A percentile compares a stretch with the other conserved stretches of the same genome.
These are phyloP conservation scores for Lignosus rhinocerotis DNA, from an alignment of 1,284 basidiomycete species.

Conservation along the genomic window DNA sequence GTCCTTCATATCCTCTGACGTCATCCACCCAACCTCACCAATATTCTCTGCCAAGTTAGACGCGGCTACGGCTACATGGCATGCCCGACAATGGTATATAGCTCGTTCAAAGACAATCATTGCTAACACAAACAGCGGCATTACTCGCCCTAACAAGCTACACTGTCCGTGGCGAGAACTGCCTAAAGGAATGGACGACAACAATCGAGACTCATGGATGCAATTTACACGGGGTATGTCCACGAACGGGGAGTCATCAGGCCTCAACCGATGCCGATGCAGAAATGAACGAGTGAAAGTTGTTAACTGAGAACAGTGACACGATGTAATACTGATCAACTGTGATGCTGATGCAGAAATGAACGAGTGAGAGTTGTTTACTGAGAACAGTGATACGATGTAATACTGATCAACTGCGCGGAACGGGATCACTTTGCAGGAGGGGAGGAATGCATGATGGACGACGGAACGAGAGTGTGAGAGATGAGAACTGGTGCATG, in stretches of 20 bases:
- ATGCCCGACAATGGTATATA: too few species aligned
- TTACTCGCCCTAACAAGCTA: neutral
- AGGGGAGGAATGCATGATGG: neutral
- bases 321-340: neutral
- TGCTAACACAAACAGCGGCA: neutral
- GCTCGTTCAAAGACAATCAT: neutral
- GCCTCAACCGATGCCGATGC: conserved; percentile 17
- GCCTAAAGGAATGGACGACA: conserved; percentile 10
- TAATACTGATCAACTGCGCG: neutral
- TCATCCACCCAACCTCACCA: neutral
- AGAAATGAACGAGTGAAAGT: neutral
- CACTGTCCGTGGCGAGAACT: conserved; percentile 1
- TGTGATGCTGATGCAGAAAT: conserved; percentile 11
- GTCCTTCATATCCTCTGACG: conserved; percentile 3
- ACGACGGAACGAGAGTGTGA: neutral
- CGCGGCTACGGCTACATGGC: too few species aligned
- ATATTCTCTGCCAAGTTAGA: too few species aligned
- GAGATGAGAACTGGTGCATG: neutral
- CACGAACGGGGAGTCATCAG: conserved; percentile 2
- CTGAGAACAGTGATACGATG: neutral
- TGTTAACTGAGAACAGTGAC: neutral
- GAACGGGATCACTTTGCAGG: conserved; percentile 1
- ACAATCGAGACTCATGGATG: neutral
- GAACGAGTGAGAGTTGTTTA: neutral
- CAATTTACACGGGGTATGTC: conserved; percentile 14